Conservation (phyloP, 352 stramenopile genomes). For the Globisporangium yorkense region DNA sequence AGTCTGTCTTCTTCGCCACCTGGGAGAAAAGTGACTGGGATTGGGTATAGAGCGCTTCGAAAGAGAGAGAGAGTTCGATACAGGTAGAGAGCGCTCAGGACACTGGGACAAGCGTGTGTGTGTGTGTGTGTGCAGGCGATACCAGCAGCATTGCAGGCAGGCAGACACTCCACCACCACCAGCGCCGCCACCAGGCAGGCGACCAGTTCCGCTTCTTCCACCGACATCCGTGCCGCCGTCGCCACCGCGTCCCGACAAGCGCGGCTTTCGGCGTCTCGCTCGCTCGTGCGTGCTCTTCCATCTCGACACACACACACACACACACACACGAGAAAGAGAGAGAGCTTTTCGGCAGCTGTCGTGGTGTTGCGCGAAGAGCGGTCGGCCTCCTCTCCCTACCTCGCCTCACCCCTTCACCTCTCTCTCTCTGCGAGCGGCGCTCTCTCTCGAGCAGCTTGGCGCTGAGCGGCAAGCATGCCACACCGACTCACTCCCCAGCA, state of each 20-base stretch:
- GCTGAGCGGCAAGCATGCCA: neutral
- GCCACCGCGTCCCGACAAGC: no score
- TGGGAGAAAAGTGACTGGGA: neutral
- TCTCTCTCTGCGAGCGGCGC: neutral
- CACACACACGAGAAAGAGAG: neutral
- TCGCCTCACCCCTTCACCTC: neutral
- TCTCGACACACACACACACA: neutral
- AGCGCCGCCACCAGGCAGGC: neutral
- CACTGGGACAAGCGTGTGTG: slow-evolving; percentile 6
- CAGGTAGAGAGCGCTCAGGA: neutral
- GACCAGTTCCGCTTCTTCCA: neutral
- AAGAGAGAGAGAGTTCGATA: neutral
- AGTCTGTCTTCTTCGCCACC: neutral
- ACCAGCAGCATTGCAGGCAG: neutral
- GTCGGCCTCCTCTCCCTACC: neutral
- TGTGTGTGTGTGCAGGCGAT: neutral
- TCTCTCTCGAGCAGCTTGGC: neutral
- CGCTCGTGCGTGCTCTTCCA: no score
- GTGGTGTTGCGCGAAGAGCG: neutral
- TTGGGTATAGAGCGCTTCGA: neutral
- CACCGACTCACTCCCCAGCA: neutral
- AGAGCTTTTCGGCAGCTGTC: neutral
- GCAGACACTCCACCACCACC: no score
- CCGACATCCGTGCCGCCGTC: neutral
- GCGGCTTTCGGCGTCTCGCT: neutral